Percentiles rank a stretch among this genome's conserved stretches.
Conservation (phyloP, 495 filamentous ascomycete genomes). For the Aspergillus affinis region DNA sequence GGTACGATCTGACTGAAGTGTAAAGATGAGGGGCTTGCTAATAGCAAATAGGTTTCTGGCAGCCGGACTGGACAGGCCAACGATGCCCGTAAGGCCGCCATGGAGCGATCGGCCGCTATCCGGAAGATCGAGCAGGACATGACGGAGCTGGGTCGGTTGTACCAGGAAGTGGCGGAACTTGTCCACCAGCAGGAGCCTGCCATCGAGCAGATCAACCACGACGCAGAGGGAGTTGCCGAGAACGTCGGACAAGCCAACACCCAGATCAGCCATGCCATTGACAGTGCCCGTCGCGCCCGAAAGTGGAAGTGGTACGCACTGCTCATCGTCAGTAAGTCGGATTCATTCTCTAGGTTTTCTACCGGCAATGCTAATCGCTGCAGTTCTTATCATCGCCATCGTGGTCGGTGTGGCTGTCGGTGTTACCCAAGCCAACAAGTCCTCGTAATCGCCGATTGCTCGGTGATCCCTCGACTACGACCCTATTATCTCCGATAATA, state of each 20-base stretch:
- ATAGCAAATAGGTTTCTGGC: conserved; percentile 51
- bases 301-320: conserved; percentile 99
- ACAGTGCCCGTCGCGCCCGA: conserved; percentile 72
- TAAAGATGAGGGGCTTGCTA: conserved; percentile 24
- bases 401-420: conserved; percentile 51
- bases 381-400: conserved; percentile 52
- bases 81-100: conserved; percentile 70
- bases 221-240: conserved; percentile 72
- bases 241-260: conserved; percentile 80
- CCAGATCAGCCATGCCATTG: conserved; percentile 73
- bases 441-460: neutral
- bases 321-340: conserved; percentile 70
- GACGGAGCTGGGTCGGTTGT: conserved; percentile 78
- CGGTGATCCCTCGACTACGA: neutral
- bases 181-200: conserved; percentile 79
- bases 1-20: conserved; percentile 31
- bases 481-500: neutral
- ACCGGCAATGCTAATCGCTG: neutral
- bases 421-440: conserved; percentile 41
- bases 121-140: conserved; percentile 88
- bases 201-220: conserved; percentile 75
- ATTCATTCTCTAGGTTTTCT: neutral
- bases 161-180: conserved; percentile 79
- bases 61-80: conserved; percentile 79
- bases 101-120: conserved; percentile 83